Evolutionary conservation across 169 alveolate species (phyloP).

Genomic region (Plasmodium berghei): DNA sequence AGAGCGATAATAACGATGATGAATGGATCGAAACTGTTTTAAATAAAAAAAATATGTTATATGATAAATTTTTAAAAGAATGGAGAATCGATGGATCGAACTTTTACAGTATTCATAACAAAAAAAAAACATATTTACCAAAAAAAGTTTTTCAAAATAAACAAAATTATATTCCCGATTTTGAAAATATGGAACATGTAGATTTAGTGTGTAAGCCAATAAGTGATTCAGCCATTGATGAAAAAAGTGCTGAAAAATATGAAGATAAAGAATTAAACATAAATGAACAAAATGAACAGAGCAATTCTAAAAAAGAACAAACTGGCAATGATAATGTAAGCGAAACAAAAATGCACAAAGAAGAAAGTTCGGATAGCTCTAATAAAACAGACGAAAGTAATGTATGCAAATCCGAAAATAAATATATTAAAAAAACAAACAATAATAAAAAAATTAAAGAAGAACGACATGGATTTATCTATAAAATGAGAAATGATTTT

Average conservation of each 20-base stretch:
- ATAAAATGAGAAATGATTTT: slow-evolving; percentile 54
- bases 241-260: background rate
- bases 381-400: background rate
- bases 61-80: slow-evolving; percentile 46
- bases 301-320: background rate
- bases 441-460: background rate
- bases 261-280: slow-evolving; percentile 9
- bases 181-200: background rate
- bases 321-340: background rate
- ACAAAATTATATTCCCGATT: background rate
- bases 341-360: background rate
- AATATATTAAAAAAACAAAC: slow-evolving; percentile 7
- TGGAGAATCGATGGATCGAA: slow-evolving; percentile 72
- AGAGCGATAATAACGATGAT: slow-evolving; percentile 2
- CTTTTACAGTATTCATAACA: slow-evolving; percentile 38
- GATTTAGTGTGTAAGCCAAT: slow-evolving; percentile 27
- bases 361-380: background rate
- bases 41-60: slow-evolving; percentile 50
- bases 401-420: slow-evolving; percentile 1
- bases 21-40: slow-evolving; percentile 32
- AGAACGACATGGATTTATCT: slow-evolving; percentile 5
- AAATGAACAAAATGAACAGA: background rate
- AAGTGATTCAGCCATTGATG: background rate
- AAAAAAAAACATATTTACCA: slow-evolving; percentile 33
- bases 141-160: slow-evolving; percentile 23